Evolutionary conservation across 176 grass and related monocot genomes (phyloP), one percentile per base, ranked within the genome.

Genomic region (Saccharum spontaneum): DNA sequence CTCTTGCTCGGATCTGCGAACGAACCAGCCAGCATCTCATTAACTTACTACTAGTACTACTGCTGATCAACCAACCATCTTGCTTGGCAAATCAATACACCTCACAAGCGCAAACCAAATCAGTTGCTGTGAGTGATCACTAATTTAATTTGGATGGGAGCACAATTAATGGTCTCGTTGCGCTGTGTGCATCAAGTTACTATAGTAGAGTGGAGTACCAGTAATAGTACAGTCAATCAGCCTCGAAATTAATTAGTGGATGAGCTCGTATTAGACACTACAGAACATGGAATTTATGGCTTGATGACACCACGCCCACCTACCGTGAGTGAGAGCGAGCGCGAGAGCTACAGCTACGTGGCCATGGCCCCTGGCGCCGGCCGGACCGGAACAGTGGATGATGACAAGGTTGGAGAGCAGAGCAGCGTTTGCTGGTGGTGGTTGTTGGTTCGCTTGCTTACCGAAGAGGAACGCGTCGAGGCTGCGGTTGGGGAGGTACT

Each of bases 401-500:
- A 5, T n/a, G 30, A 36, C 15, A 44, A 73, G 15, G 15, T 4
- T 34, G n/a, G 1, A 10, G 59, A 23, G 4, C 14, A 1, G 8
- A 61, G 63, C 63, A 28, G 11, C 2, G 9, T 5, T 11, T 3
- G 41, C 8, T 10, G 41, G 9, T 43, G 7, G 39, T 41, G 3
- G 45, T 14, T 4, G 50, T 10, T 22, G 34, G 67, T 39, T 69
- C 2, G 46, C 14, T 50, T 14, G 82, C 76, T 52, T 57, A 92
- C 94, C 92, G 86, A 97, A 97, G 75, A 97, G 84, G 75, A 94
- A 94, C 55, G 78, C 86, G 80, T 97, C 92, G 57, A 97, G 94
- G 55, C 94, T 97, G 77, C 90, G 69, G 69, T 97, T 97, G 62
- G 94, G 90, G 20, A 97, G 90, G 88, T 92, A 97, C 48, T 97